A percentile compares a stretch with the other conserved stretches of the same genome.
These are phyloP conservation scores for Craterostigma plantagineum DNA, from an alignment of 257 asterid species.

Conservation along the genomic window DNA sequence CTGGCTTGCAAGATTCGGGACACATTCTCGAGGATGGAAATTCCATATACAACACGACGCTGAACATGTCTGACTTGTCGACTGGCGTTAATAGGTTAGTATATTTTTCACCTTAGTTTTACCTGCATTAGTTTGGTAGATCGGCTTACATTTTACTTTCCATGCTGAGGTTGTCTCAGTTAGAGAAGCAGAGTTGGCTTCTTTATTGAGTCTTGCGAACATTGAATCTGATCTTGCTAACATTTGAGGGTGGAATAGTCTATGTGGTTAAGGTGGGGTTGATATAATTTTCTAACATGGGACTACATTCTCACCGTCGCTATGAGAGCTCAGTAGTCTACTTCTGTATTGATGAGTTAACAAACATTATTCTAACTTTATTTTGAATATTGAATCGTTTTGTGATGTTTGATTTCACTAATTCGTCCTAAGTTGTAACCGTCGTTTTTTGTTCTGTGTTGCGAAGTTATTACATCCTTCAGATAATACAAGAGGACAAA, in stretches of 20 bases:
- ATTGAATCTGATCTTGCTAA: too few relatives aligned
- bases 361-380: background rate
- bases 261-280: too few relatives aligned
- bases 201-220: too few relatives aligned
- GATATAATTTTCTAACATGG: too few relatives aligned
- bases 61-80: constrained; percentile 81
- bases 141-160: too few relatives aligned
- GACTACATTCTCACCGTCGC: too few relatives aligned
- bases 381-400: background rate
- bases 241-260: too few relatives aligned
- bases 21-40: constrained; percentile 84
- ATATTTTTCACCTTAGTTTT: constrained; percentile 5
- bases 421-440: background rate
- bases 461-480: constrained; percentile 80
- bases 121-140: background rate
- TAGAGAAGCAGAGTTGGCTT: too few relatives aligned
- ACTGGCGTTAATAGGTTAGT: constrained; percentile 79
- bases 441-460: constrained; percentile 9
- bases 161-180: too few relatives aligned
- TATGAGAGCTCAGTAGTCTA: too few relatives aligned
- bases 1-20: constrained; percentile 86
- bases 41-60: constrained; percentile 73
- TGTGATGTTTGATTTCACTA: too few relatives aligned
- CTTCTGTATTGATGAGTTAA: background rate
- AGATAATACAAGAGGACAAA: constrained; percentile 88